A percentile compares a stretch with the other conserved stretches of the same genome.
phyloP scores from a whole-genome alignment of 2,329 filamentous ascomycete genomes.

The Cordyceps fumosorosea region DNA sequence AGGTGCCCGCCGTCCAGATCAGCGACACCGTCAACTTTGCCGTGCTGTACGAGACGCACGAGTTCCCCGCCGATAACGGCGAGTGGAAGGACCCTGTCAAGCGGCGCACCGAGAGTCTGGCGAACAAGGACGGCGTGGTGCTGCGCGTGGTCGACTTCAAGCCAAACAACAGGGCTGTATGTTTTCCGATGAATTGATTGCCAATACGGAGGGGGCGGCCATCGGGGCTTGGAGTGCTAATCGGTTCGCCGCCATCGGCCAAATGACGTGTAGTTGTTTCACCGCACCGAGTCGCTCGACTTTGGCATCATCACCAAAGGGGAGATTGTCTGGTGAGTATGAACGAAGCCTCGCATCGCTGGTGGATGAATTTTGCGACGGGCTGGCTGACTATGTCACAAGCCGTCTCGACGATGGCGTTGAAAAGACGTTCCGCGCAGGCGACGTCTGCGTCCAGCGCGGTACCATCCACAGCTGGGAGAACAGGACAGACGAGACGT shows the following conservation, averaged over 20 bases:
- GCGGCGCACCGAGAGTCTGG: constrained; percentile 15
- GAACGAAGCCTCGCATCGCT: too few species aligned
- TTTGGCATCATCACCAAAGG: constrained; percentile 18
- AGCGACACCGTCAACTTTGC: constrained; percentile 15
- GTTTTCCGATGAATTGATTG: background rate
- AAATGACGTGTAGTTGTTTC: constrained; percentile 14
- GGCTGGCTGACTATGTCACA: too few species aligned
- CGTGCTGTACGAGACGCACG: constrained; percentile 19
- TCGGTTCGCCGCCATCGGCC: background rate
- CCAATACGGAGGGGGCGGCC: too few species aligned
- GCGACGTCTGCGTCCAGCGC: constrained; percentile 19
- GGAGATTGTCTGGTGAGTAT: constrained; percentile 17
- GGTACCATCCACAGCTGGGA: constrained; percentile 20
- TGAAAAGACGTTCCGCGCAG: constrained; percentile 15
- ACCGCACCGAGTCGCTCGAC: constrained; percentile 20
- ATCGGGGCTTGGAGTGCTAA: background rate
- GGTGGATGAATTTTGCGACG: too few species aligned
- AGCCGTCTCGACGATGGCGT: constrained; percentile 19
- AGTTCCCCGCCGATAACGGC: constrained; percentile 18
- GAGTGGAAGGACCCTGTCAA: constrained; percentile 17
- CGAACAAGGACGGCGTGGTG: constrained; percentile 17
- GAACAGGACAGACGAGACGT: constrained; percentile 16
- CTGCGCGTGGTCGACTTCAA: constrained; percentile 18
- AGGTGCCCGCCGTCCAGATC: constrained; percentile 8
- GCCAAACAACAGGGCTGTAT: constrained; percentile 15